Conservation (phyloP, 768 basidiomycete genomes). For the Naganishia friedmannii region DNA sequence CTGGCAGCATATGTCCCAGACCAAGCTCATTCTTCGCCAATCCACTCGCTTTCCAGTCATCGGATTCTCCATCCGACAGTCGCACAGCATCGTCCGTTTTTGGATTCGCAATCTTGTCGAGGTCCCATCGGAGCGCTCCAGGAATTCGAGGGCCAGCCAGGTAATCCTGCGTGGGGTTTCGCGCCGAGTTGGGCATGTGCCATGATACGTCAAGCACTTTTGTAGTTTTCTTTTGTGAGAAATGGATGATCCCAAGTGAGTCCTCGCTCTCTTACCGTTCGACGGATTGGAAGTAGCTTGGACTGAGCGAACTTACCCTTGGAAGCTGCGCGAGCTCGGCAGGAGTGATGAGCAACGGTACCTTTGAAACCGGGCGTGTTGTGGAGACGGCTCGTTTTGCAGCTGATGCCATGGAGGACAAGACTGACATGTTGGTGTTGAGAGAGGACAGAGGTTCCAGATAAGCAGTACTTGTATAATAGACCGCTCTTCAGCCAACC, state of each 20-base stretch:
- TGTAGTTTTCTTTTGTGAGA: slow-evolving; percentile 40
- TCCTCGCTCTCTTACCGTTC: not conserved
- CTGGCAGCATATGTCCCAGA: slow-evolving; percentile 92
- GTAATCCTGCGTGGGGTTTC: slow-evolving; percentile 71
- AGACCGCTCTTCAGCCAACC: no score
- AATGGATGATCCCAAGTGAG: not conserved
- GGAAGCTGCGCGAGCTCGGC: slow-evolving; percentile 46
- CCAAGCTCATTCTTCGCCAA: slow-evolving; percentile 67
- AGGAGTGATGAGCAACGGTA: slow-evolving; percentile 52
- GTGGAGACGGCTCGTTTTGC: not conserved
- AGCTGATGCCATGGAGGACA: not conserved
- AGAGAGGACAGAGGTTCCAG: not conserved
- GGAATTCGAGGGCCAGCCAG: slow-evolving; percentile 63
- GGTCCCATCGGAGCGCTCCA: slow-evolving; percentile 69
- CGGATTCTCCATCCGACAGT: slow-evolving; percentile 18
- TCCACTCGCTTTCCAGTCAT: slow-evolving; percentile 51
- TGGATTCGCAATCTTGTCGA: slow-evolving; percentile 64
- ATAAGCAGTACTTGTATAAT: no score
- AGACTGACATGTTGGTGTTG: not conserved
- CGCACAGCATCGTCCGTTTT: slow-evolving; percentile 14
- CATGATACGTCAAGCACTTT: slow-evolving; percentile 67
- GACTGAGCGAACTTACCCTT: slow-evolving; percentile 35
- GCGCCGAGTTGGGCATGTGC: slow-evolving; percentile 87
- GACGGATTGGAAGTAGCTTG: not conserved
- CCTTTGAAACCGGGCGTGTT: slow-evolving; percentile 21